Percentiles rank a stretch among this genome's conserved stretches.
These are phyloP conservation scores for Ramaria rubella DNA, from an alignment of 768 basidiomycete genomes.

Conservation along the genomic window DNA sequence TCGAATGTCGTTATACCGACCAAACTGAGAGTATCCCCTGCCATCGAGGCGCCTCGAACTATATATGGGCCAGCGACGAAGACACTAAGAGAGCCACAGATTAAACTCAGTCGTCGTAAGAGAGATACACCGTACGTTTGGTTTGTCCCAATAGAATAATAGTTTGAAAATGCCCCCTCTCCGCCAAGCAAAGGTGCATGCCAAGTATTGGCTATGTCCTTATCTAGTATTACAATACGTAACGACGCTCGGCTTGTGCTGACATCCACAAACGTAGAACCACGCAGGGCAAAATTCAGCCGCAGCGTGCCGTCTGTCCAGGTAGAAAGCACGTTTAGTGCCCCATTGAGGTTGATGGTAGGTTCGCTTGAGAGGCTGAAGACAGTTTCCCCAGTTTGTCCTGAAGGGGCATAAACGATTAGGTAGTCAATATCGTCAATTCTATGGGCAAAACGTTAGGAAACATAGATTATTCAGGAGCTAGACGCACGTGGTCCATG, in stretches of 20 bases:
- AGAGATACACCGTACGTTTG: constrained; percentile 26
- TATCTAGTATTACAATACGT: constrained; percentile 37
- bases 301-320: constrained; percentile 34
- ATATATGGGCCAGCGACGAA: constrained; percentile 59
- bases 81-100: constrained; percentile 22
- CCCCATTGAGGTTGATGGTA: constrained; percentile 22
- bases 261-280: constrained; percentile 31
- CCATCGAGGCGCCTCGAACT: constrained; percentile 48
- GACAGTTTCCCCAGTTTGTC: constrained; percentile 40
- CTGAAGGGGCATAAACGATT: constrained; percentile 35
- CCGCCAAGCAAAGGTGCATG: constrained; percentile 41
- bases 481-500: constrained; percentile 45
- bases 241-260: constrained; percentile 22
- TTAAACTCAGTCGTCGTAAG: neutral
- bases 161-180: constrained; percentile 33
- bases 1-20: constrained; percentile 17
- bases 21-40: constrained; percentile 33
- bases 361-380: constrained; percentile 31
- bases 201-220: constrained; percentile 41
- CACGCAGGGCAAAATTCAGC: constrained; percentile 32
- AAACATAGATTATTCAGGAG: neutral
- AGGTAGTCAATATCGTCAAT: constrained; percentile 38
- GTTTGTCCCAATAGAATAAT: constrained; percentile 42
- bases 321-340: constrained; percentile 27
- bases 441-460: constrained; percentile 18